These are phyloP conservation scores for Berkeleyomyces basicola DNA, from an alignment of 2,329 filamentous ascomycete genomes.

Conservation along the genomic window DNA sequence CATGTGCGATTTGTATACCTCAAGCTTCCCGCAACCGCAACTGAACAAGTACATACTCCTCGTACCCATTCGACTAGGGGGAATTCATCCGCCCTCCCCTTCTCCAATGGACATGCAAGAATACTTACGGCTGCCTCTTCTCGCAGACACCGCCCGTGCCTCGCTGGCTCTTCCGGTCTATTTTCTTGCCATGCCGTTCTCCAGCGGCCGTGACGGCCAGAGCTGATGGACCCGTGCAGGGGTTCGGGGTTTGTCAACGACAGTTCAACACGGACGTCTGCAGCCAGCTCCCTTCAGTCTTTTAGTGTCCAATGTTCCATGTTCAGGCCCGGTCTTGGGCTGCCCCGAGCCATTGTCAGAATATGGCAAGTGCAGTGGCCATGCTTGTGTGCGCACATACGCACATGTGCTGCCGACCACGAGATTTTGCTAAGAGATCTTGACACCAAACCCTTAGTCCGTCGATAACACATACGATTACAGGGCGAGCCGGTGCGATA, in stretches of 20 bases:
- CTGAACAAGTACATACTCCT: not conserved
- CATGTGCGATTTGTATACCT: too few species aligned
- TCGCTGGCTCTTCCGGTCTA: conserved; percentile 6
- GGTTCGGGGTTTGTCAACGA: not conserved
- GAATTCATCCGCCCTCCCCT: too few species aligned
- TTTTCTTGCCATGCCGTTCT: conserved; percentile 6
- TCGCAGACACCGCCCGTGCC: not conserved
- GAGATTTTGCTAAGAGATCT: not conserved
- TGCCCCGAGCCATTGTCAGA: not conserved
- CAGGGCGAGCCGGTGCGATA: not conserved
- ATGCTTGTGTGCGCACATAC: not conserved
- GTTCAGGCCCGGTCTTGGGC: not conserved
- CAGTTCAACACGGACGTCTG: not conserved
- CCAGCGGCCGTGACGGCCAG: not conserved
- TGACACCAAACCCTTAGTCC: not conserved
- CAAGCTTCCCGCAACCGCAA: too few species aligned
- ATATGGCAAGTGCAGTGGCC: not conserved
- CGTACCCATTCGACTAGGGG: too few species aligned
- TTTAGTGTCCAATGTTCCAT: not conserved
- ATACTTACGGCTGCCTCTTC: not conserved
- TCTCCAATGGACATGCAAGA: not conserved
- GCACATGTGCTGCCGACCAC: not conserved
- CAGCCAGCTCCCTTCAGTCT: not conserved
- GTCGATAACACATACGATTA: not conserved
- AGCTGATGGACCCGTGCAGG: not conserved